These are phyloP conservation scores for Vaccinium darrowii DNA, from an alignment of 148 eudicot species.

Conservation along the genomic window DNA sequence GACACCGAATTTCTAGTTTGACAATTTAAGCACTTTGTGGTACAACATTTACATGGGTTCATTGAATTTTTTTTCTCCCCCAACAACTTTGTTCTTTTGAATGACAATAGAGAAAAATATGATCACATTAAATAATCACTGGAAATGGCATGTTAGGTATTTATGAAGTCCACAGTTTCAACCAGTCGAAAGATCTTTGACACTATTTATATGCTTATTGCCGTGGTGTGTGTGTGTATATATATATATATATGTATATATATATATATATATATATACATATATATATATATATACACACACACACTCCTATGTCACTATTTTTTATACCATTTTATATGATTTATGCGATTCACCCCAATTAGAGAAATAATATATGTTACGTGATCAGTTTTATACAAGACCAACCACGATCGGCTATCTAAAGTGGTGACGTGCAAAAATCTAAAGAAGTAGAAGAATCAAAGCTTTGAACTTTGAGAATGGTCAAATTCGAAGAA, in stretches of 20 bases:
- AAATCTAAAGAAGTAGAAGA: too few relatives aligned
- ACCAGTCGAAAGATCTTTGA: not conserved
- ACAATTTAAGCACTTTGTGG: not conserved
- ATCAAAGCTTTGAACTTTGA: too few relatives aligned
- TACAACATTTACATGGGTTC: not conserved
- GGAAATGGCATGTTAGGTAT: not conserved
- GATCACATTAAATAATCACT: not conserved
- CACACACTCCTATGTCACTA: too few relatives aligned
- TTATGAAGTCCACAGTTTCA: not conserved
- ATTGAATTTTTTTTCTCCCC: not conserved
- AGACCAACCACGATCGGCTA: not conserved
- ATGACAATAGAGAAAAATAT: not conserved
- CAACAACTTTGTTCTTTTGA: not conserved
- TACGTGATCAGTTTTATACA: not conserved
- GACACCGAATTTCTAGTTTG: not conserved
- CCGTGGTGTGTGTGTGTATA: not conserved
- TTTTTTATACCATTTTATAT: not conserved
- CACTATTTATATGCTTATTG: not conserved
- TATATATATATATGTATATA: too few relatives aligned
- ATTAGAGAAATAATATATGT: not conserved
- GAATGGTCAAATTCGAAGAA: too few relatives aligned
- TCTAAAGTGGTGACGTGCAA: too few relatives aligned
- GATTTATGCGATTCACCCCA: not conserved
- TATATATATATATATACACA: too few relatives aligned
- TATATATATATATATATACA: too few relatives aligned